Conservation (phyloP, 345 rosid species). For the Gossypium rotundifolium region DNA sequence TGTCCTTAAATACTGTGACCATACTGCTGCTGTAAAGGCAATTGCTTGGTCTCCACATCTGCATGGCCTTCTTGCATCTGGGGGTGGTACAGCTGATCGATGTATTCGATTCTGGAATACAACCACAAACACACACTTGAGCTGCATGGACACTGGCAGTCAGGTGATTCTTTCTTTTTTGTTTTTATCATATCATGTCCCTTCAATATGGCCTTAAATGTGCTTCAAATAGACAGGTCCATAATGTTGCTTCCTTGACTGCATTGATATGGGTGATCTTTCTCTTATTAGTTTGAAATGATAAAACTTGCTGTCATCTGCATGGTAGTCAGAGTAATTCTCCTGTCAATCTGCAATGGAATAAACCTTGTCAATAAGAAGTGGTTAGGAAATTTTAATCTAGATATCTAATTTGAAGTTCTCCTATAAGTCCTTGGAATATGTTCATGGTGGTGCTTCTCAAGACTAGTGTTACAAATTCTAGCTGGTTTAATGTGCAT, state of each 20-base stretch:
- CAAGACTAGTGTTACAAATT: not conserved
- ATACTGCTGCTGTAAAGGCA: constrained; percentile 98
- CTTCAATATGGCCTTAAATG: not conserved
- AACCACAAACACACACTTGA: constrained; percentile 75
- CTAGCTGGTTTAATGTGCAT: not conserved
- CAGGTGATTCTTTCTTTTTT: constrained; percentile 43
- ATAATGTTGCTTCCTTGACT: not conserved
- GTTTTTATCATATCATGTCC: not conserved
- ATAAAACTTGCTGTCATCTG: not conserved
- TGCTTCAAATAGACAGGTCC: not conserved
- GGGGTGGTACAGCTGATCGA: constrained; percentile 97
- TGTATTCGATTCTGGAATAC: constrained; percentile 99
- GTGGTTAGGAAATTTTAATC: not conserved
- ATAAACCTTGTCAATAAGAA: not conserved
- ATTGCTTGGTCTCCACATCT: constrained; percentile 99
- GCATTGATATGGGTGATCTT: not conserved
- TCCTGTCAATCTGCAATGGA: not conserved
- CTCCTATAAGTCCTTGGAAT: not conserved
- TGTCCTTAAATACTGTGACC: constrained; percentile 79
- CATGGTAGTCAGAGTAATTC: not conserved
- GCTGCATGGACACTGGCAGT: constrained; percentile 90
- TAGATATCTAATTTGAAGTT: not conserved
- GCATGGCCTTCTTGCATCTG: constrained; percentile 96
- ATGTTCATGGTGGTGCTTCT: not conserved
- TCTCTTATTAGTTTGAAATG: not conserved